Evolutionary conservation across 306 rosid genomes (phyloP), one percentile per base, ranked within the genome.

Genomic region (Trifolium dubium): DNA sequence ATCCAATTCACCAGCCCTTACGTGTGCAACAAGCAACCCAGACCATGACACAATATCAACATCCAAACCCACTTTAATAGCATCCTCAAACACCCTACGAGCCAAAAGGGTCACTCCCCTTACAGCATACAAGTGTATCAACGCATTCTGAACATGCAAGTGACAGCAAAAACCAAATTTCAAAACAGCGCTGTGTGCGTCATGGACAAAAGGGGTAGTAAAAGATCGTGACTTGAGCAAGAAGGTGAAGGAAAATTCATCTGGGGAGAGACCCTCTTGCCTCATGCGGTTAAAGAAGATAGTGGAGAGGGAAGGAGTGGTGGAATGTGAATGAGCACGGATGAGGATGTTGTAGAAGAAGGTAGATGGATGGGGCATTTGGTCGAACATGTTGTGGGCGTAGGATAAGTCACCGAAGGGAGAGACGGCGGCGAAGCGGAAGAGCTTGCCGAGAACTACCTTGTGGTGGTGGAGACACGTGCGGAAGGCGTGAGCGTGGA

Each of bases 31-130:
- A 71, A 89, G 86, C 81, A 89, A 79, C 58, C 88, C 88, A 1
- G 90, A 84, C 93, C 93, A 86, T 0, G 90, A 89, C 64, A 88
- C 86, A 9, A 86, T 87, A 72, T 88, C 93, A 18, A 64, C 81
- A 50, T 84, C 88, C 28, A 44, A 75, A 62, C 66, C 82, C 73
- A 47, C 67, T 28, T 10, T 51, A 61, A 77, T 51, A n/a, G 62
- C 78, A 72, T 86, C 89, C 47, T 77, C 81, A 18, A 89, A 89
- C 10, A 84, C 81, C 55, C 76, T 84, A 46, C 87, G 67, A 1
- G 84, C 89, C 41, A 69, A 76, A 31, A 67, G 17, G 37, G 82
- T 60, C 18, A 58, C 32, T 29, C 89, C 91, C 69, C 85, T 69
- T 2, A 76, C 71, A 11, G 86, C 90, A 29, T 86, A 88, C 31